Evolutionary conservation across 192 early-diverging fungal species (phyloP), one percentile per base, ranked within the genome.

Genomic region (Lobulomyces angularis): DNA sequence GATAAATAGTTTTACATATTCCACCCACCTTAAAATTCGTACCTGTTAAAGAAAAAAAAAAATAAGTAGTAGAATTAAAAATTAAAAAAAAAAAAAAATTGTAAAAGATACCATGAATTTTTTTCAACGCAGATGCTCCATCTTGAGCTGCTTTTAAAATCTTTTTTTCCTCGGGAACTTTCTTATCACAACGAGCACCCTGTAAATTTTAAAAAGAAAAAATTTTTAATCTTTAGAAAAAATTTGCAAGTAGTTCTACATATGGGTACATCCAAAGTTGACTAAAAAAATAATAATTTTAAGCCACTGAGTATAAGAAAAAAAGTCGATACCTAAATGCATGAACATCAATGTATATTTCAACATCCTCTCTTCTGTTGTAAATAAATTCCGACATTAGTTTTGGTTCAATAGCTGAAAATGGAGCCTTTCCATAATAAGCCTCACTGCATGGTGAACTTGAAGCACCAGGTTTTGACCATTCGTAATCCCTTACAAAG

Each of bases 201-300:
- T n/a, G n/a, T n/a, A n/a, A n/a, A n/a, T n/a, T n/a, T n/a, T n/a
- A n/a, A n/a, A n/a, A n/a, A n/a, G n/a, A n/a, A n/a, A n/a, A n/a
- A n/a, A n/a, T n/a, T n/a, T n/a, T n/a, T n/a, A n/a, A n/a, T n/a
- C n/a, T n/a, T n/a, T n/a, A n/a, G n/a, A n/a, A n/a, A n/a, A n/a
- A n/a, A n/a, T n/a, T n/a, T n/a, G n/a, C n/a, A n/a, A n/a, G n/a
- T n/a, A n/a, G n/a, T n/a, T n/a, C 44, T 8, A 71, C 71, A 51
- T 61, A 77, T 11, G 77, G 74, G 31, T 52, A 60, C 77, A 80
- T 77, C 69, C 69, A 79, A 6, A 79, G 50, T 43, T 77, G 73
- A 11, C 57, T 55, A 27, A 61, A 79, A 5, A 6, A 4, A 37
- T 8, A 37, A 8, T 8, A 4, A 37, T 37, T 18, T 18, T 3